Percentiles rank a stretch among this genome's conserved stretches.
Conservation (phyloP, 2,329 filamentous ascomycete genomes). For the Teratosphaeria destructans region DNA sequence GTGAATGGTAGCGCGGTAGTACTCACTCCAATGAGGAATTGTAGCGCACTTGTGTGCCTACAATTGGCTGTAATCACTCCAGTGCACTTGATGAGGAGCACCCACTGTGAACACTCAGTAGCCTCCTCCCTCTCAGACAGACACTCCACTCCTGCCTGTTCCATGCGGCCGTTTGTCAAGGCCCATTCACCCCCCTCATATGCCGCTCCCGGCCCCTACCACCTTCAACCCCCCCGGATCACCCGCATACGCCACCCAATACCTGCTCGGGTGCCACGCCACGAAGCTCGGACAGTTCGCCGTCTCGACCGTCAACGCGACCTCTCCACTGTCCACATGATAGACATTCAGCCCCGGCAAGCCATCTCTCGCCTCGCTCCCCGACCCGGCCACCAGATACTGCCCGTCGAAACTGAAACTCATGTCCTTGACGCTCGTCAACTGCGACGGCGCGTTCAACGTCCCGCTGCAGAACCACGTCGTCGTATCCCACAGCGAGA, state of each 20-base stretch:
- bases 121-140: too few relatives aligned
- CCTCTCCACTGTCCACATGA: slow-evolving; percentile 64
- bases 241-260: slow-evolving; percentile 60
- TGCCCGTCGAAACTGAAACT: slow-evolving; percentile 71
- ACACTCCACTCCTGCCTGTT: too few relatives aligned
- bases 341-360: slow-evolving; percentile 58
- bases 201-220: slow-evolving; percentile 35
- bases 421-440: slow-evolving; percentile 53
- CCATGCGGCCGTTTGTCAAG: too few relatives aligned
- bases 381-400: slow-evolving; percentile 60
- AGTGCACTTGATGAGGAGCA: too few relatives aligned
- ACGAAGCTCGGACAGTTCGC: slow-evolving; percentile 54
- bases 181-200: background rate
- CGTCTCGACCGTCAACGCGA: slow-evolving; percentile 62
- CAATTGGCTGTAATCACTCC: too few relatives aligned
- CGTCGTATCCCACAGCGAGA: slow-evolving; percentile 66
- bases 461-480: slow-evolving; percentile 69
- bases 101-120: too few relatives aligned
- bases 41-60: too few relatives aligned
- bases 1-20: too few relatives aligned
- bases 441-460: slow-evolving; percentile 27
- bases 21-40: too few relatives aligned
- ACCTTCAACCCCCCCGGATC: slow-evolving; percentile 61
- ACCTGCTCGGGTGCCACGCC: slow-evolving; percentile 65
- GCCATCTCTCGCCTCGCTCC: slow-evolving; percentile 43